Percentiles rank a stretch among this genome's conserved stretches.
phyloP scores from a whole-genome alignment of 768 basidiomycete species.

The Lentinus brumalis region DNA sequence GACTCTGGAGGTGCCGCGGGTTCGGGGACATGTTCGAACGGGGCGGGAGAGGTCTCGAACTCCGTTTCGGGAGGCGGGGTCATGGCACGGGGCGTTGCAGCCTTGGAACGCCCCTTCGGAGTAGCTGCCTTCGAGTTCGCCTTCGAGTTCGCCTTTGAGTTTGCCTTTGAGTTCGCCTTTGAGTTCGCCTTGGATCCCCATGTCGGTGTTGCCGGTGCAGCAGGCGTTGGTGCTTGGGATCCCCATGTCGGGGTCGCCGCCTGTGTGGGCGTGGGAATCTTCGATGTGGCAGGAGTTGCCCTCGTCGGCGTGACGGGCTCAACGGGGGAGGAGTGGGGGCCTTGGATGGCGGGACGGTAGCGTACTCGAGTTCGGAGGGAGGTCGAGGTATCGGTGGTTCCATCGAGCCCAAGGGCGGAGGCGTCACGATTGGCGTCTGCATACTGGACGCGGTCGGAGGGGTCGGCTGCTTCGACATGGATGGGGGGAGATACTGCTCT shows the following conservation, averaged over 20 bases:
- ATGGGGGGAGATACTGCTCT: constrained; percentile 2
- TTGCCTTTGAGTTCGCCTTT: constrained; percentile 10
- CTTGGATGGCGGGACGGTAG: background rate
- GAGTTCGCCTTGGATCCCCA: constrained; percentile 11
- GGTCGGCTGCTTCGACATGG: background rate
- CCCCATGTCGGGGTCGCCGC: constrained; percentile 2
- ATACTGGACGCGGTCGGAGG: constrained; percentile 12
- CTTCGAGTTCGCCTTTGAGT: constrained; percentile 23
- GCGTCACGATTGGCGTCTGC: constrained; percentile 9
- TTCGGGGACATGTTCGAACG: background rate
- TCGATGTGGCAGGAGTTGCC: background rate
- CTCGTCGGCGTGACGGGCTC: background rate
- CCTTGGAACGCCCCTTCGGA: constrained; percentile 20
- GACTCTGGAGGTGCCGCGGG: constrained; percentile 1
- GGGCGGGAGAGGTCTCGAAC: constrained; percentile 4
- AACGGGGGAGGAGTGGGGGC: constrained; percentile 2
- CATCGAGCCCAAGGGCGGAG: constrained; percentile 7
- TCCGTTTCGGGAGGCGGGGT: constrained; percentile 6
- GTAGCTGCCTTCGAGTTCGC: constrained; percentile 23
- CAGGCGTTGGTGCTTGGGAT: constrained; percentile 3
- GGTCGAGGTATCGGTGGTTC: constrained; percentile 1
- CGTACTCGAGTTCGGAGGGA: constrained; percentile 13
- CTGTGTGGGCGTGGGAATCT: constrained; percentile 2
- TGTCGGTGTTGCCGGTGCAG: constrained; percentile 10
- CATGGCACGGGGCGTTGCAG: constrained; percentile 18